Evolutionary conservation across 2,329 filamentous ascomycete genomes (phyloP).

Genomic region (Stagonosporopsis rhizophila): DNA sequence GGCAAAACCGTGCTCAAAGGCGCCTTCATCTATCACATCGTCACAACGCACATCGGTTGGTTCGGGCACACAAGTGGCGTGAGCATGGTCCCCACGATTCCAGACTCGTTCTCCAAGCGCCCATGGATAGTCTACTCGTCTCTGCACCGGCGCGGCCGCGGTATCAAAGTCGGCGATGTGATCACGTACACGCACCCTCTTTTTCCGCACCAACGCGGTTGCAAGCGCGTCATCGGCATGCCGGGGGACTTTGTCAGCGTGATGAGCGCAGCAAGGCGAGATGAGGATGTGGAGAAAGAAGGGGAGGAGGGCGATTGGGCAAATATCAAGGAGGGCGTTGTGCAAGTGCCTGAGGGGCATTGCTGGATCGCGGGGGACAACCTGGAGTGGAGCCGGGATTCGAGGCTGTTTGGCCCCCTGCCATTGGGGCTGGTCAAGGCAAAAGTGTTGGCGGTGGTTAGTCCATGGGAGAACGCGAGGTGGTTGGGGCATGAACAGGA

Average conservation of each 20-base stretch:
- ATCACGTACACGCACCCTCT: constrained; percentile 80
- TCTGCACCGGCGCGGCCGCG: constrained; percentile 61
- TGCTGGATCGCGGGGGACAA: constrained; percentile 94
- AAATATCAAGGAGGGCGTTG: constrained; percentile 57
- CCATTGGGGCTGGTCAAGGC: constrained; percentile 84
- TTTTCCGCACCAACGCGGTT: constrained; percentile 61
- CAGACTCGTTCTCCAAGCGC: constrained; percentile 22
- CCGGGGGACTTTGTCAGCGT: constrained; percentile 73
- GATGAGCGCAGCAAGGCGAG: constrained; percentile 61
- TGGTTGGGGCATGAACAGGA: constrained; percentile 33
- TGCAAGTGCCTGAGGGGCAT: constrained; percentile 87
- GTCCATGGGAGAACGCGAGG: constrained; percentile 33
- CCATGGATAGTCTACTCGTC: constrained; percentile 38
- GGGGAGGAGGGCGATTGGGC: constrained; percentile 37
- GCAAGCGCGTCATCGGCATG: constrained; percentile 75
- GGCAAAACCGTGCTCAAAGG: constrained; percentile 23
- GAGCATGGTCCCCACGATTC: constrained; percentile 88
- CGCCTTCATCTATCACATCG: constrained; percentile 44
- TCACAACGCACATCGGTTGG: constrained; percentile 64
- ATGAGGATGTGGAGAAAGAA: constrained; percentile 33
- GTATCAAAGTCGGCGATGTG: constrained; percentile 79
- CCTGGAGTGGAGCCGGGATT: constrained; percentile 81
- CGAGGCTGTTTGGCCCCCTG: constrained; percentile 82
- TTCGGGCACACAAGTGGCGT: constrained; percentile 70
- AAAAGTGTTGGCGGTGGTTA: constrained; percentile 68